Evolutionary conservation across 129 eudicot species (phyloP), one percentile per base, ranked within the genome.

Genomic region (Arctium minus): DNA sequence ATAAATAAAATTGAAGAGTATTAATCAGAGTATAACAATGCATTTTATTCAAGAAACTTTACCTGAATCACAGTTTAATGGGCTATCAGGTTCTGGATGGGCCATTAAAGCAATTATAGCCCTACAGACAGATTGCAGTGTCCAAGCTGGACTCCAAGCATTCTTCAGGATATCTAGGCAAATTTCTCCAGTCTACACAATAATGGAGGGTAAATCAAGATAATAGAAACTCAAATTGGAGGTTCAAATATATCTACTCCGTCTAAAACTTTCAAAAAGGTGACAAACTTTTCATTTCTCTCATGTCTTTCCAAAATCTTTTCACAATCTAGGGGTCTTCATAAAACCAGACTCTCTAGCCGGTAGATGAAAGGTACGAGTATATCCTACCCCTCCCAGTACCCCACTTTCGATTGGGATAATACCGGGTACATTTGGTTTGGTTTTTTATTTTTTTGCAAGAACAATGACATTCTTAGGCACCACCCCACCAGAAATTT

Each of bases 91-190:
- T 92, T 96, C 98, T 32, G 99, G 99, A 91, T 93, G 99, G 76
- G 99, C 99, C 98, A 96, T 96, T 89, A 96, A 85, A 60, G 99
- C 97, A 78, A 96, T 96, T 75, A 96, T 96, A 83, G 99, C 99
- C 87, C 98, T 87, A 84, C 98, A 93, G 76, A 93, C 99, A 74
- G 99, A 96, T 76, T 96, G 99, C 40, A 96, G 88, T 67, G 98
- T 96, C 99, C 99, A 96, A 80, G 99, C 99, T 74, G 99, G 99
- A 83, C 99, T 96, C 99, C 99, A 96, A 37, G 97, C 97, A 85
- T 89, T 96, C 90, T 96, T 96, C 89, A 96, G 89, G 76, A 96
- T 96, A 90, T 96, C 99, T 62, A 96, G 92, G 90, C 99, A 96
- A 75, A 96, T 96, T 87, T 96, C 99, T 89, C 99, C 99, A 0